Base-by-base conservation (phyloP, 345 rosid genomes). In the Viola odorata region DNA sequence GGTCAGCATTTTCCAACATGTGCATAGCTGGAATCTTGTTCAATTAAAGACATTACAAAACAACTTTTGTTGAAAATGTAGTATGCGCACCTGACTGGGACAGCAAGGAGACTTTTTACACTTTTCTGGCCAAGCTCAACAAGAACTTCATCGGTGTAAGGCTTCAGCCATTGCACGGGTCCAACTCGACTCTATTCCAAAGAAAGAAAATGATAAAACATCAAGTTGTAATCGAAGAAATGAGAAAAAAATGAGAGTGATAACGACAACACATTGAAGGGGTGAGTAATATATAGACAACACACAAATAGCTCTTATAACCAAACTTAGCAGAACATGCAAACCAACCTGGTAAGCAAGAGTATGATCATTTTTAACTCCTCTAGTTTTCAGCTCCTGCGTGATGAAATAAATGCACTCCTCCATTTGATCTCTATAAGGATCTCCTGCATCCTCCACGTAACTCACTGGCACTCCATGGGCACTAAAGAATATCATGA, bases 381-480 rank as follows among this genome's bases (percentile, higher is more conserved):
- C 97, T 80, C 96, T 75, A 57, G 87, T 71, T 74, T 88, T 94
- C 58, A 94, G 67, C 74, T 86, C 89, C 71, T 75, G 81, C 91
- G 85, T 90, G 74, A 94, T 90, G 66, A 94, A 76, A 73, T 59
- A 64, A 40, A 94, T 86, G 62, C 96, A 94, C 66, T 88, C 89
- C 68, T 94, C 97, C 97, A 94, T 94, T 77, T 94, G 96, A 63
- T 83, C 87, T 80, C 78, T 86, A 86, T 90, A 90, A 0, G 99
- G 96, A 61, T 90, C 92, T 75, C 97, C 96, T 37, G 94, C 86
- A 64, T 88, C 78, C 74, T 80, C 85, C 56, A 90, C 91, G 45
- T 94, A 94, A 61, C 90, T 90, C 61, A 88, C 85, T 6, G 97
- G 96, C 60, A 94, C 97, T 53, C 97, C 97, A 76, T 94, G 99